phyloP scores from a whole-genome alignment of 495 filamentous ascomycete species.

The Astrothelium subdiscretum region DNA sequence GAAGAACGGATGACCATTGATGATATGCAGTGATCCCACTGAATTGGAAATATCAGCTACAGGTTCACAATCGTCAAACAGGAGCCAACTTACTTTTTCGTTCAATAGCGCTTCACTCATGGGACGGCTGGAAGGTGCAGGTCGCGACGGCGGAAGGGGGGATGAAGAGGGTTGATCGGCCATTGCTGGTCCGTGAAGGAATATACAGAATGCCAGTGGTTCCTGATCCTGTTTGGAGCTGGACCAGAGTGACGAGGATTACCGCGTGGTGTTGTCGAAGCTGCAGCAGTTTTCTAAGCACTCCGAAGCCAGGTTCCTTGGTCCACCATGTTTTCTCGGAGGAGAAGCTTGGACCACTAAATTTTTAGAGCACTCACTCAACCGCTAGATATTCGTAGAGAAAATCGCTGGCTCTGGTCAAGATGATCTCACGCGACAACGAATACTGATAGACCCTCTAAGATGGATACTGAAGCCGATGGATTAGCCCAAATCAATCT shows the following conservation, averaged over 20 bases:
- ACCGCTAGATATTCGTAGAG: background rate
- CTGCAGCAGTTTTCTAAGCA: background rate
- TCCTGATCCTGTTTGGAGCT: background rate
- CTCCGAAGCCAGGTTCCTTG: background rate
- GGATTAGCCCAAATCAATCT: background rate
- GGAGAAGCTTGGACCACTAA: constrained; percentile 5
- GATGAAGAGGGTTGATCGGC: constrained; percentile 42
- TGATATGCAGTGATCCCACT: constrained; percentile 98
- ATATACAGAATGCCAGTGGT: background rate
- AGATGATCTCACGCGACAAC: too few relatives aligned
- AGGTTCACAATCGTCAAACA: background rate
- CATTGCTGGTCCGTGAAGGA: constrained; percentile 32
- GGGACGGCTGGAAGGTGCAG: constrained; percentile 51
- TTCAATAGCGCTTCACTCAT: constrained; percentile 90
- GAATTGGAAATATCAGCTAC: background rate
- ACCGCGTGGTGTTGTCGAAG: background rate
- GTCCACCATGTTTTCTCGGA: background rate
- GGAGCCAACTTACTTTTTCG: constrained; percentile 61
- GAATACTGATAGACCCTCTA: too few relatives aligned
- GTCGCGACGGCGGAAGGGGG: constrained; percentile 30
- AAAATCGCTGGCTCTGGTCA: too few relatives aligned
- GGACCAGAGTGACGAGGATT: too few relatives aligned
- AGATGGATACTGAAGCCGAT: background rate
- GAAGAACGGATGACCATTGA: constrained; percentile 90
- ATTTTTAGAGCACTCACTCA: background rate